Evolutionary conservation across 106 monocot species (phyloP).

Genomic region (Vanilla planifolia): DNA sequence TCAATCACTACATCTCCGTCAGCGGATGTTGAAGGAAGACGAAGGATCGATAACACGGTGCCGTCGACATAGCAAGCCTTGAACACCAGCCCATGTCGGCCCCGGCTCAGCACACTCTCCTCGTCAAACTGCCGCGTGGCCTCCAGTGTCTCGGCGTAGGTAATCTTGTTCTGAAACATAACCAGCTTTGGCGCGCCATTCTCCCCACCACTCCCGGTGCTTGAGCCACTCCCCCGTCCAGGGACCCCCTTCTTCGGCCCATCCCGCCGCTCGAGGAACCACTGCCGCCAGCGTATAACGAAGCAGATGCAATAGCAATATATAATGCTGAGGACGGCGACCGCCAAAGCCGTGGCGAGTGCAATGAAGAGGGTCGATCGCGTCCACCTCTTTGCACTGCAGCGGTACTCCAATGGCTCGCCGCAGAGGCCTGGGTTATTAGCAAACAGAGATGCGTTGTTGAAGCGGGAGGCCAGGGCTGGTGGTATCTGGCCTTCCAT

Average conservation of each 20-base stretch:
- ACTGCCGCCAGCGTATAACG: slow-evolving; percentile 42
- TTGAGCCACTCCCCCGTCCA: slow-evolving; percentile 61
- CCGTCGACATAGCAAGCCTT: slow-evolving; percentile 90
- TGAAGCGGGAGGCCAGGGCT: slow-evolving; percentile 49
- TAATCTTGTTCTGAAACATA: slow-evolving; percentile 78
- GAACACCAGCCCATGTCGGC: slow-evolving; percentile 89
- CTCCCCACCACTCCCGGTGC: slow-evolving; percentile 26
- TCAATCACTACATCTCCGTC: slow-evolving; percentile 71
- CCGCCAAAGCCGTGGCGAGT: slow-evolving; percentile 26
- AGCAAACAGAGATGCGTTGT: slow-evolving; percentile 31
- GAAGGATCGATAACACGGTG: slow-evolving; percentile 78
- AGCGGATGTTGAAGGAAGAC: slow-evolving; percentile 70
- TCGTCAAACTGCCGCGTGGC: slow-evolving; percentile 93
- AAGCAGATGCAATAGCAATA: slow-evolving; percentile 55
- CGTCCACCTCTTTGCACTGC: slow-evolving; percentile 24
- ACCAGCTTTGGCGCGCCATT: slow-evolving; percentile 58
- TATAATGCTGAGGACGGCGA: slow-evolving; percentile 25
- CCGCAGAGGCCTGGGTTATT: slow-evolving; percentile 69
- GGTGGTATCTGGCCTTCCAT: slow-evolving; percentile 60
- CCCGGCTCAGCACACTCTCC: slow-evolving; percentile 83
- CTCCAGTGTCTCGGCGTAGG: slow-evolving; percentile 77
- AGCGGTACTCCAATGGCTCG: slow-evolving; percentile 42
- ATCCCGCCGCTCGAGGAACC: slow-evolving; percentile 38
- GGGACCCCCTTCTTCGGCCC: slow-evolving; percentile 54
- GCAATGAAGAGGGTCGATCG: slow-evolving; percentile 36